These are phyloP conservation scores for Syzygium aqueum DNA, from an alignment of 345 rosid genomes.

Conservation along the genomic window DNA sequence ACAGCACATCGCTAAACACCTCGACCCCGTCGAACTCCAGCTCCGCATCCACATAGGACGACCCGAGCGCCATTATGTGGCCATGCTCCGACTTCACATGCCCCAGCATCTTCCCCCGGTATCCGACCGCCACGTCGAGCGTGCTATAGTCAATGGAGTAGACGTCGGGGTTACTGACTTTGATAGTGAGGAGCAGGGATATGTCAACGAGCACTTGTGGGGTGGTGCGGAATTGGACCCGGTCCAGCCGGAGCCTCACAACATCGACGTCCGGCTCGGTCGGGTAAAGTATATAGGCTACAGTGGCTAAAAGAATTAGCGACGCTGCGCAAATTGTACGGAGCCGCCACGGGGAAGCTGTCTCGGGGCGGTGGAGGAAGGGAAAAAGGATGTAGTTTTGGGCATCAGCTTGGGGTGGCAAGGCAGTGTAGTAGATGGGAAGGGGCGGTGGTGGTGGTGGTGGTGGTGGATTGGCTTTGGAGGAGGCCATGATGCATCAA, in stretches of 20 bases:
- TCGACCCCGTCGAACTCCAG: constrained; percentile 48
- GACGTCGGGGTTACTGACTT: constrained; percentile 57
- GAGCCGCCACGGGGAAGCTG: not conserved
- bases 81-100: constrained; percentile 48
- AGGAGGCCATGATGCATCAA: constrained; percentile 23
- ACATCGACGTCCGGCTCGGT: constrained; percentile 58
- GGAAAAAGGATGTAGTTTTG: constrained; percentile 19
- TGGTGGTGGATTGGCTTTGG: constrained; percentile 4
- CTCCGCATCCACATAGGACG: constrained; percentile 59
- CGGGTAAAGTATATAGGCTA: constrained; percentile 56
- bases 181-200: constrained; percentile 39
- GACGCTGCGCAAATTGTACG: constrained; percentile 16
- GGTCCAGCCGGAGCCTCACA: constrained; percentile 37
- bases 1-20: constrained; percentile 46
- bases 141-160: constrained; percentile 50
- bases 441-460: constrained; percentile 5
- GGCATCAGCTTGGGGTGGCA: constrained; percentile 14
- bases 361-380: not conserved
- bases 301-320: constrained; percentile 24
- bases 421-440: constrained; percentile 8
- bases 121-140: constrained; percentile 46
- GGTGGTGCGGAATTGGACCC: constrained; percentile 32
- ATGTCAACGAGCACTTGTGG: constrained; percentile 46
- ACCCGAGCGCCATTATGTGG: constrained; percentile 52
- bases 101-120: constrained; percentile 68